Evolutionary conservation across 169 alveolate species (phyloP).

Genomic region (Perkinsus marinus): DNA sequence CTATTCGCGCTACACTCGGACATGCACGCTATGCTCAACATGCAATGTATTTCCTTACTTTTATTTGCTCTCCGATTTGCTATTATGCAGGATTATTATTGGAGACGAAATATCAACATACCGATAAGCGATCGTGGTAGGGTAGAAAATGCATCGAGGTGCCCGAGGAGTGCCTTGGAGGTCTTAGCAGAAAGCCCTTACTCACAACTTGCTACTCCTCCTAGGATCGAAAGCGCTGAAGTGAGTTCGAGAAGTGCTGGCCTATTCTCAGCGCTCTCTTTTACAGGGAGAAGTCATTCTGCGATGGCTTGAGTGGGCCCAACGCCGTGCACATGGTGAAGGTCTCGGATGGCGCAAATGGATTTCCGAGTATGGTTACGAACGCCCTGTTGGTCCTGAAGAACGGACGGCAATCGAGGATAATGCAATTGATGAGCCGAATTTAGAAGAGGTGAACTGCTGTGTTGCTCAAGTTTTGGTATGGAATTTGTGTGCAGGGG

Average conservation of each 20-base stretch:
- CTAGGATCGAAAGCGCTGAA: neutral
- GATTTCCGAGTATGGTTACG: neutral
- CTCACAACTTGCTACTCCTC: neutral
- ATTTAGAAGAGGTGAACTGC: too few relatives aligned
- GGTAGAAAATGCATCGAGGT: conserved; percentile 5
- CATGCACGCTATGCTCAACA: conserved; percentile 17
- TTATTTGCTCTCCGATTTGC: neutral
- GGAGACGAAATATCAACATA: conserved; percentile 17
- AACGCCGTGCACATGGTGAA: neutral
- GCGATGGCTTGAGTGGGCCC: neutral
- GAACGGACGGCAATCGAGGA: neutral
- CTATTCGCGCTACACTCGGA: conserved; percentile 25
- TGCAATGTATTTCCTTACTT: neutral
- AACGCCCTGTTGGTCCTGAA: neutral
- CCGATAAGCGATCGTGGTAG: conserved; percentile 19
- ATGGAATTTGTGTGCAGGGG: neutral
- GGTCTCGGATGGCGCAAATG: neutral
- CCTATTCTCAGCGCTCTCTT: too few relatives aligned
- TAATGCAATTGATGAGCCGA: neutral
- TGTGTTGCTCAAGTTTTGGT: too few relatives aligned
- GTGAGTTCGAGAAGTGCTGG: too few relatives aligned
- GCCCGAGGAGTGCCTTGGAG: neutral
- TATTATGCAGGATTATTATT: neutral
- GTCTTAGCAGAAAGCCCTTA: neutral
- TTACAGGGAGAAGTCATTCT: neutral